These are phyloP conservation scores for Aphanomyces invadans DNA, from an alignment of 352 stramenopile species.

Conservation along the genomic window DNA sequence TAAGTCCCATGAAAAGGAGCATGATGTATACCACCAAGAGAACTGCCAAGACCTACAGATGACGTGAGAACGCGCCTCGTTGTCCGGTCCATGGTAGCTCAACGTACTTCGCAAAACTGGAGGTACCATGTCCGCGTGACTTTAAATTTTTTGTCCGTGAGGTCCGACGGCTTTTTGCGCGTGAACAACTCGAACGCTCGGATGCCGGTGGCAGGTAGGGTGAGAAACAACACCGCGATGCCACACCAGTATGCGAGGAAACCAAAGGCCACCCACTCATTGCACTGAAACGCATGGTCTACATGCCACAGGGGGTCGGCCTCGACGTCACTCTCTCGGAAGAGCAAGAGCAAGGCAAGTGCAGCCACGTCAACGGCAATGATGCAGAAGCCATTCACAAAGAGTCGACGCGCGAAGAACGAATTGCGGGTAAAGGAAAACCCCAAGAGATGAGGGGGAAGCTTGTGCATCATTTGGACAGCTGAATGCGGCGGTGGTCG, in stretches of 20 bases:
- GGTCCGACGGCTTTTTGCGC: constrained; percentile 54
- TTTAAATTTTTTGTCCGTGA: constrained; percentile 34
- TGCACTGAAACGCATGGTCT: constrained; percentile 25
- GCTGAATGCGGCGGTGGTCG: not conserved
- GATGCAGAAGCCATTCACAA: constrained; percentile 55
- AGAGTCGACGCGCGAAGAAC: constrained; percentile 62
- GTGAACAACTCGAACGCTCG: constrained; percentile 64
- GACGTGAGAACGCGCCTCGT: no score
- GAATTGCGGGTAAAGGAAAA: constrained; percentile 55
- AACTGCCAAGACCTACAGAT: constrained; percentile 13
- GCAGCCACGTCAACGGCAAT: constrained; percentile 45
- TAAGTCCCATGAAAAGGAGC: constrained; percentile 41
- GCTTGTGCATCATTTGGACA: constrained; percentile 8
- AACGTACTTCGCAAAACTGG: constrained; percentile 65
- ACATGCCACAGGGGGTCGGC: not conserved
- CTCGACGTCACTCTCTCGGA: constrained; percentile 32
- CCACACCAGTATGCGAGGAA: constrained; percentile 66
- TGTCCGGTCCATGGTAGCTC: no score
- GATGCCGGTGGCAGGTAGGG: constrained; percentile 52
- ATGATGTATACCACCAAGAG: constrained; percentile 33
- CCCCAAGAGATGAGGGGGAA: constrained; percentile 6
- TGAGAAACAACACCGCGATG: constrained; percentile 50
- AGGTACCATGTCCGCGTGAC: constrained; percentile 72
- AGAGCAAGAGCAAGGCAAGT: constrained; percentile 45
- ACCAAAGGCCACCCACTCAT: constrained; percentile 46